Base-by-base conservation (phyloP, 306 rosid genomes). In the Cucurbita argyrosperma region DNA sequence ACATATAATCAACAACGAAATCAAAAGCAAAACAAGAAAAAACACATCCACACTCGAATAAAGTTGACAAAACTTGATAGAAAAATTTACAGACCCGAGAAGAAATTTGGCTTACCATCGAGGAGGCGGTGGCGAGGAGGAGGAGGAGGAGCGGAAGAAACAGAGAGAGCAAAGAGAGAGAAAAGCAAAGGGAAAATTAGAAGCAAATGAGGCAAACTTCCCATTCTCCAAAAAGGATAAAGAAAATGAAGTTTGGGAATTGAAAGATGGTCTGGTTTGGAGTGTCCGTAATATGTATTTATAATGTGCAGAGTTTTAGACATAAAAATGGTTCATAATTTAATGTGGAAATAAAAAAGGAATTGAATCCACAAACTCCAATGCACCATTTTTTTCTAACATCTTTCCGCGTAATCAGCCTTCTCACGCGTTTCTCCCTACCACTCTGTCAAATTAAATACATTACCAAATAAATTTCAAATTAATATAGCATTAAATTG, bases 121-220 rank as follows among this genome's bases (percentile, higher is more conserved):
- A 81, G 84, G 77, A 81, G 84, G 77, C 68, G 47, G 19, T 1
- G 72, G 45, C 23, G 77, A 35, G n/a, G 72, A 45, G 77, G 53
- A 11, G 79, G 77, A 35, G n/a, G 72, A 45, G 77, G 53, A 11
- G 79, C 21, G 55, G 71, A 53, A 71, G 80, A 62, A 74, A 75
- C 64, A 65, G 75, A 76, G 5, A 43, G 58, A 39, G 1, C 39
- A 82, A 16, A 74, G 7, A 79, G 71, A 42, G 67, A 58, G 72
- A 76, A 47, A 63, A 74, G 21, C 3, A 67, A 50, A 5, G 54
- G 13, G 15, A 15, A 14, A 50, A 50, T 50, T 50, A 14, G 18
- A 67, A 45, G 4, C 5, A 67, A 67, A 45, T 50, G 14, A 6
- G 39, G n/a, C 55, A 45, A 67, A 21, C 19, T 19, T 21, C 18